Evolutionary conservation across 2,329 filamentous ascomycete species (phyloP), one percentile per base, ranked within the genome.

Genomic region (Geoglossum cookeanum): DNA sequence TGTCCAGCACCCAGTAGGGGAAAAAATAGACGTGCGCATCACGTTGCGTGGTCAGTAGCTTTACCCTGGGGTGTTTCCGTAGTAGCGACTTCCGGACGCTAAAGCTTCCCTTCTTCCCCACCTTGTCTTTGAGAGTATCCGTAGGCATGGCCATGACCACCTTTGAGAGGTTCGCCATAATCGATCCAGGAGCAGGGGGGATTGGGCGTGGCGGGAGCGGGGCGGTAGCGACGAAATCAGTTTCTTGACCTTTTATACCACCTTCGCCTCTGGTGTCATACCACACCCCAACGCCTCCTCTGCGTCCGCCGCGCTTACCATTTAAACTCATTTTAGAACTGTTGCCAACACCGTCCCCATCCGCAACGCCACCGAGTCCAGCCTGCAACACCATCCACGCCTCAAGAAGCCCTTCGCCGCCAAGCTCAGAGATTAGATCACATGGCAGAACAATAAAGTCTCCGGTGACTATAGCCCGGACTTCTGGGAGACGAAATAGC

Each of bases 21-120:
- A 98, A 87, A 61, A 98, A 81, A 69, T 98, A 98, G 58, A 97
- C 84, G 66, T 97, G 91, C 0, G 91, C 87, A 67, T 97, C 91
- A 47, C 92, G 80, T 67, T 94, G 84, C 3, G 83, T 87, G 13
- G 83, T 91, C 59, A 90, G 76, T 76, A 96, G 84, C 63, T 84
- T 84, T 47, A 94, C 75, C 37, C 81, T 80, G 8, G 87, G 81
- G 65, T 94, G 83, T 62, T 80, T 80, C 58, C 81, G 78, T 11
- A 96, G 72, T 33, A 96, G 75, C 3, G 82, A 81, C 64, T 91
- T 84, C 2, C 91, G 81, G 48, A 94, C 71, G 0, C 86, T 81
- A 52, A 90, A 75, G 11, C 78, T 77, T 60, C 85, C 87, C 62
- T 84, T 80, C 45, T 85, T 54, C 63, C 91, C 87, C 44, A 81